Conservation (phyloP, 2,329 filamentous ascomycete species). For the Fusarium sp. region DNA sequence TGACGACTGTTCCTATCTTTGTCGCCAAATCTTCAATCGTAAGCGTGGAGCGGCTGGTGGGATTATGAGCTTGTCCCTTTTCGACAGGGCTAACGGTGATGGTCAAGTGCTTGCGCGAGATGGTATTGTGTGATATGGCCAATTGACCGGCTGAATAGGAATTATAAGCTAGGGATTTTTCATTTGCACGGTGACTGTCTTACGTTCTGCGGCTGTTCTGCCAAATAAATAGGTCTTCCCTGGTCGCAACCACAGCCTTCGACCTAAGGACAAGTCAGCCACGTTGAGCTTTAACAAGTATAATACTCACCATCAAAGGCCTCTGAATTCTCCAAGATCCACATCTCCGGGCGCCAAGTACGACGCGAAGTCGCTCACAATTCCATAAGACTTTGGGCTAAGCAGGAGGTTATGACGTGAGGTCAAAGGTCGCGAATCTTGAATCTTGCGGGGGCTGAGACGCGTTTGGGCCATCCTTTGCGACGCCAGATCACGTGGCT, state of each 20-base stretch:
- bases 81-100: slow-evolving; percentile 77
- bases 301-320: slow-evolving; percentile 61
- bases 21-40: slow-evolving; percentile 84
- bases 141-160: slow-evolving; percentile 69
- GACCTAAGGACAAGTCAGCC: slow-evolving; percentile 48
- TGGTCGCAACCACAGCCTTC: slow-evolving; percentile 83
- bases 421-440: slow-evolving; percentile 41
- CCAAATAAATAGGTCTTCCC: slow-evolving; percentile 90
- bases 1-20: slow-evolving; percentile 84
- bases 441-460: slow-evolving; percentile 40
- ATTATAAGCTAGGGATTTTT: slow-evolving; percentile 10
- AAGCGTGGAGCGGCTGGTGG: slow-evolving; percentile 75
- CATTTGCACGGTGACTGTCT: slow-evolving; percentile 38
- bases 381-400: slow-evolving; percentile 30
- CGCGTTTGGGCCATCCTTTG: slow-evolving; percentile 32
- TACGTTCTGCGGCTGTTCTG: slow-evolving; percentile 77
- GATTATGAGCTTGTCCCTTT: slow-evolving; percentile 74
- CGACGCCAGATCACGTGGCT: slow-evolving; percentile 49
- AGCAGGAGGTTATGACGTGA: slow-evolving; percentile 44
- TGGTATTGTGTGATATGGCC: slow-evolving; percentile 81
- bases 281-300: neutral
- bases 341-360: slow-evolving; percentile 62
- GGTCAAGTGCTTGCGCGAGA: slow-evolving; percentile 89
- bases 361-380: slow-evolving; percentile 37
- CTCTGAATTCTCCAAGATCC: slow-evolving; percentile 72